Conservation (phyloP, 305 asterid genomes). For the Andrographis paniculata region DNA sequence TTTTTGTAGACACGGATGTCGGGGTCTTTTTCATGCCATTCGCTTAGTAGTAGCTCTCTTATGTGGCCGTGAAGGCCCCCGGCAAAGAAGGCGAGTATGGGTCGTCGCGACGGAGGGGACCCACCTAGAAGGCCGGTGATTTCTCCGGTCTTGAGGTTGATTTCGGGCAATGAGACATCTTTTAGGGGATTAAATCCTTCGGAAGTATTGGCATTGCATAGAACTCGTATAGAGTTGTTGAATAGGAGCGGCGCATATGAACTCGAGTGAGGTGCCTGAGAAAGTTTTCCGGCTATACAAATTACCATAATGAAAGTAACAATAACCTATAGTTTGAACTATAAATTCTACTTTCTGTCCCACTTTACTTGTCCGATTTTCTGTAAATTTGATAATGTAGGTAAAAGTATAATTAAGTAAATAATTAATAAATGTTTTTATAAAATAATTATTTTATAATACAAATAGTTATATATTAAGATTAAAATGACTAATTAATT, state of each 20-base stretch:
- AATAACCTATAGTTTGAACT: background rate
- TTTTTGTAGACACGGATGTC: conserved; percentile 41
- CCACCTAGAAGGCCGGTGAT: conserved; percentile 65
- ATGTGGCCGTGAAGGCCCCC: conserved; percentile 73
- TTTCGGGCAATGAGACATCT: conserved; percentile 60
- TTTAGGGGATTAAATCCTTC: conserved; percentile 75
- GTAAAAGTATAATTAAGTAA: too few relatives aligned
- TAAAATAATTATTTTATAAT: too few relatives aligned
- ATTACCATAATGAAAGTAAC: background rate
- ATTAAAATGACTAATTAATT: too few relatives aligned
- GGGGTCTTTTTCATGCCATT: conserved; percentile 61
- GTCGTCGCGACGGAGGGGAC: conserved; percentile 45
- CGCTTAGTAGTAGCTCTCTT: conserved; percentile 41
- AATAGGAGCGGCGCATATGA: conserved; percentile 46
- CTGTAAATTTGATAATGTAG: too few relatives aligned
- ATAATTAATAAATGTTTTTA: too few relatives aligned
- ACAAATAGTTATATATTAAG: too few relatives aligned
- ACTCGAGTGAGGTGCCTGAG: conserved; percentile 57
- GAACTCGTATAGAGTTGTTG: conserved; percentile 69
- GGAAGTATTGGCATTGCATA: conserved; percentile 77
- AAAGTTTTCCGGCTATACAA: background rate
- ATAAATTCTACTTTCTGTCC: background rate
- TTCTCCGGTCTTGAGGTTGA: conserved; percentile 67
- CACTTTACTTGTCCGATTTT: too few relatives aligned
- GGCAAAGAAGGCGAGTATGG: conserved; percentile 62